Conservation (phyloP, 1,139 yeast genomes). For the Wickerhamomyces sp. region DNA sequence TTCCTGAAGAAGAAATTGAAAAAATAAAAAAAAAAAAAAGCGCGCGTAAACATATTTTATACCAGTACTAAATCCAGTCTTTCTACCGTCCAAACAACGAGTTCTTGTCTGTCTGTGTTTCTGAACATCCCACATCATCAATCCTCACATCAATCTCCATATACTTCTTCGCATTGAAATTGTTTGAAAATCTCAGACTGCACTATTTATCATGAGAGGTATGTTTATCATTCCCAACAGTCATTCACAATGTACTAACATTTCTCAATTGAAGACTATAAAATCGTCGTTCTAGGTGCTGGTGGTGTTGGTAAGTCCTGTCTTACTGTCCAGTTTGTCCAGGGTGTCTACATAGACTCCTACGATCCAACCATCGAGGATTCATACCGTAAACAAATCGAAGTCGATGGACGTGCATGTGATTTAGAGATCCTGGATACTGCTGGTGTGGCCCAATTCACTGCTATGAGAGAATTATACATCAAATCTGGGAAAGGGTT, state of each 20-base stretch:
- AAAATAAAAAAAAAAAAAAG: neutral
- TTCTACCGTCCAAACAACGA: no score
- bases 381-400: slow-evolving; percentile 87
- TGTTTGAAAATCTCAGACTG: no score
- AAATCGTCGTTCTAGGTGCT: slow-evolving; percentile 91
- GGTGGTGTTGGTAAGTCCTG: slow-evolving; percentile 99
- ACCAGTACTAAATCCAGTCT: no score
- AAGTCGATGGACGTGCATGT: slow-evolving; percentile 88
- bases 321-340: slow-evolving; percentile 84
- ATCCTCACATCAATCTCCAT: no score
- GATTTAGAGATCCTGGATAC: slow-evolving; percentile 92
- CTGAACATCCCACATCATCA: no score
- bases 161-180: no score
- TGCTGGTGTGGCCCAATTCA: slow-evolving; percentile 97
- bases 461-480: slow-evolving; percentile 91
- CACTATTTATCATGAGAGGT: slow-evolving; percentile 18
- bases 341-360: slow-evolving; percentile 88
- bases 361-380: slow-evolving; percentile 98
- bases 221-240: slow-evolving; percentile 3
- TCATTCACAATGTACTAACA: neutral
- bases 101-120: no score
- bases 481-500: slow-evolving; percentile 86
- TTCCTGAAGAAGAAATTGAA: neutral
- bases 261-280: slow-evolving; percentile 42
- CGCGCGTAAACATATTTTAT: no score